Percentiles rank a stretch among this genome's conserved stretches.
phyloP scores from a whole-genome alignment of 2,329 filamentous ascomycete species.

The Aspergillus ruber region DNA sequence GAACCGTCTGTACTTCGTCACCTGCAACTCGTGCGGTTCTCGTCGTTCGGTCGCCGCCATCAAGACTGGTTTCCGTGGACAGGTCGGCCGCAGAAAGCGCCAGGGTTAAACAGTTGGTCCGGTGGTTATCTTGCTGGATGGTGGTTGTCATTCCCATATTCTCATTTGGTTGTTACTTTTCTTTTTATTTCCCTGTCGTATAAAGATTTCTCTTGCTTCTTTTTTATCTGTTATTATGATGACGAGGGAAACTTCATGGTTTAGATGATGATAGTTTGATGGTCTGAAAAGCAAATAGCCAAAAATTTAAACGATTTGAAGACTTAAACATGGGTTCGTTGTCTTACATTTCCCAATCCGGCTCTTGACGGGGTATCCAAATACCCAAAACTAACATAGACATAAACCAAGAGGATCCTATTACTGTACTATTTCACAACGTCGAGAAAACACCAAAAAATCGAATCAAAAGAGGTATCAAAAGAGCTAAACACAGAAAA shows the following conservation, averaged over 20 bases:
- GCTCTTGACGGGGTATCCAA: no score
- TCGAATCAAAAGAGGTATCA: background rate
- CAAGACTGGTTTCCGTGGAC: constrained; percentile 99
- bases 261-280: background rate
- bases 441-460: background rate
- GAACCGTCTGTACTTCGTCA: constrained; percentile 98
- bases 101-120: constrained; percentile 56
- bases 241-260: background rate
- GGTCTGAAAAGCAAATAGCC: background rate
- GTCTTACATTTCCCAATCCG: no score
- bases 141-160: background rate
- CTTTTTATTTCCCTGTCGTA: constrained; percentile 13
- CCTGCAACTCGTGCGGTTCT: constrained; percentile 80
- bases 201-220: constrained; percentile 1
- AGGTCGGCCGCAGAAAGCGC: constrained; percentile 98
- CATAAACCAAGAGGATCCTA: no score
- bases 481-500: constrained; percentile 3
- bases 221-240: background rate
- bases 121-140: constrained; percentile 3
- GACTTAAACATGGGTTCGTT: background rate
- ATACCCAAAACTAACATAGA: no score
- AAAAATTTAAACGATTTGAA: background rate
- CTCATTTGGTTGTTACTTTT: constrained; percentile 12
- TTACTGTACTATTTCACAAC: background rate
- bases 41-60: constrained; percentile 90